Evolutionary conservation across 139 green algal genomes (phyloP).

Genomic region (Chlamydomonas eustigma): DNA sequence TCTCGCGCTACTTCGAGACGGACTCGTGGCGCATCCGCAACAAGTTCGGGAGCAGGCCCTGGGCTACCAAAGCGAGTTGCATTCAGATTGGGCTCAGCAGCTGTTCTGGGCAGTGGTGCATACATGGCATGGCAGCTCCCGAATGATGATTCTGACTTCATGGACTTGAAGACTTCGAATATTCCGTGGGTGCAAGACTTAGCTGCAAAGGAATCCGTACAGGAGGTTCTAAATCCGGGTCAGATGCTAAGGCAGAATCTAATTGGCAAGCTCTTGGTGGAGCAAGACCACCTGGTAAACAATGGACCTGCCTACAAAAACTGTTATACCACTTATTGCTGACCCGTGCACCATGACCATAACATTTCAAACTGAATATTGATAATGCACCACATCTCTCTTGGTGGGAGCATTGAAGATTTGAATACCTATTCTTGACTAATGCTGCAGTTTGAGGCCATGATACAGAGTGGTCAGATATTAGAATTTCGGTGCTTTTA

Average conservation of each 20-base stretch:
- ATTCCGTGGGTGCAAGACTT: slow-evolving; percentile 31
- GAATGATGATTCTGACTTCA: neutral
- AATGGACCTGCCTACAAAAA: neutral
- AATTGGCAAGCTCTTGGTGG: slow-evolving; percentile 37
- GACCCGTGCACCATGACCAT: too few species aligned
- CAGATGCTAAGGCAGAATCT: slow-evolving; percentile 39
- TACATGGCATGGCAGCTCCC: neutral
- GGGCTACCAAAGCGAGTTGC: neutral
- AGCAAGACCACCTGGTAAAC: slow-evolving; percentile 53
- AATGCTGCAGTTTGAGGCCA: slow-evolving; percentile 25
- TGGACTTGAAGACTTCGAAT: neutral
- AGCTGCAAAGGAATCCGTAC: slow-evolving; percentile 24
- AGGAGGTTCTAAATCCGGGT: slow-evolving; percentile 40
- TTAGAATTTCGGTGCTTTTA: slow-evolving; percentile 26
- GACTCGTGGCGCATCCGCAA: neutral
- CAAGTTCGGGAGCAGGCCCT: neutral
- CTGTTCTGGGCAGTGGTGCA: neutral
- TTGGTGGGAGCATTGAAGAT: too few species aligned
- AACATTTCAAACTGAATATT: too few species aligned
- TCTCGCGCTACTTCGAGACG: neutral
- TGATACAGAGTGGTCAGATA: slow-evolving; percentile 11
- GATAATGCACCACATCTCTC: too few species aligned
- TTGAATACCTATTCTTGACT: neutral
- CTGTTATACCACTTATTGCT: too few species aligned
- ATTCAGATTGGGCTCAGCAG: neutral